These are phyloP conservation scores for Solanum arcanum DNA, from an alignment of 257 asterid species.

Conservation along the genomic window DNA sequence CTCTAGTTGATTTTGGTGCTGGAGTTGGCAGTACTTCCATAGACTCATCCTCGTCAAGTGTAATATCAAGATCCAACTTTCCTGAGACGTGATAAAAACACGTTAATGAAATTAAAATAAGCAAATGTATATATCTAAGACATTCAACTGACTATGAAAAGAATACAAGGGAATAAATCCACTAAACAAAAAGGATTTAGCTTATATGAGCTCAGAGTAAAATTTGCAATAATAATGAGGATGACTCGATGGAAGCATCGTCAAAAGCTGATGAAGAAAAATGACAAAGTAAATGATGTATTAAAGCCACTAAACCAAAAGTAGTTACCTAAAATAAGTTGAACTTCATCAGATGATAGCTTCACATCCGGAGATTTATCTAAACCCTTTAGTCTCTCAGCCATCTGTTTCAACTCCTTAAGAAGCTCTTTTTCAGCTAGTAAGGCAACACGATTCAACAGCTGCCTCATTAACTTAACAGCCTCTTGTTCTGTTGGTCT, in stretches of 20 bases:
- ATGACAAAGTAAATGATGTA: not conserved
- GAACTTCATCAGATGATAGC: constrained; percentile 40
- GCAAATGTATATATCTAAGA: not conserved
- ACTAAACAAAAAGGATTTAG: not conserved
- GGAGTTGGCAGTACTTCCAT: constrained; percentile 59
- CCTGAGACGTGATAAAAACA: constrained; percentile 19
- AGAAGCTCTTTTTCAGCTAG: constrained; percentile 54
- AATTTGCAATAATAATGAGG: not conserved
- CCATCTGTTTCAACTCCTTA: constrained; percentile 67
- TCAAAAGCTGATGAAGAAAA: not conserved
- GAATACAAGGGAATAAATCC: not conserved
- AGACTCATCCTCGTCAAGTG: constrained; percentile 30
- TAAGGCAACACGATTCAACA: constrained; percentile 37
- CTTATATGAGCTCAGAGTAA: not conserved
- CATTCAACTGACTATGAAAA: not conserved
- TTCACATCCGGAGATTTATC: constrained; percentile 50
- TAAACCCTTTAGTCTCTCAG: constrained; percentile 49
- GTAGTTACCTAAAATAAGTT: constrained; percentile 48
- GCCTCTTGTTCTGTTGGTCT: constrained; percentile 61
- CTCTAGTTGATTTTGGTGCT: constrained; percentile 41
- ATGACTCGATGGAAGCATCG: not conserved
- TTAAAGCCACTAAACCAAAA: not conserved
- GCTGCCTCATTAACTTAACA: constrained; percentile 51
- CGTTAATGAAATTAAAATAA: not conserved
- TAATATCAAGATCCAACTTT: constrained; percentile 39